These are phyloP conservation scores for Ogataea hybrid DNA, from an alignment of 1,139 yeast genomes.

Conservation along the genomic window DNA sequence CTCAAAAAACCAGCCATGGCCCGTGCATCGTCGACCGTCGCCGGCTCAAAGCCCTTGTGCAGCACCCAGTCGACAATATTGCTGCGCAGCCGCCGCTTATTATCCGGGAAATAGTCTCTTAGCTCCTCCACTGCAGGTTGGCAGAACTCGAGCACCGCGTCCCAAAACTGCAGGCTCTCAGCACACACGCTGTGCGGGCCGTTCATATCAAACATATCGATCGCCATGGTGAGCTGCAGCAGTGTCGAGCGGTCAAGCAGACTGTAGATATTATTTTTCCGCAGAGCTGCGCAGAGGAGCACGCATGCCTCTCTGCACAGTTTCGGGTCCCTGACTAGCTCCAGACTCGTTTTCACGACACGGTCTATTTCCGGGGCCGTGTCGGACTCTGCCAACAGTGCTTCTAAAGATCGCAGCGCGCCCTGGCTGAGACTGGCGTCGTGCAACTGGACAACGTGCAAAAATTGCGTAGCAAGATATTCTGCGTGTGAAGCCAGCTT, in stretches of 20 bases:
- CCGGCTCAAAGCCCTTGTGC: constrained; percentile 30
- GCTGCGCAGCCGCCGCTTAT: constrained; percentile 11
- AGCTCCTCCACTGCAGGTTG: constrained; percentile 28
- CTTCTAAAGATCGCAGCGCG: neutral
- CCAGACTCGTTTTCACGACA: constrained; percentile 43
- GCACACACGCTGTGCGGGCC: constrained; percentile 53
- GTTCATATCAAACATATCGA: constrained; percentile 53
- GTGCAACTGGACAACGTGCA: constrained; percentile 1
- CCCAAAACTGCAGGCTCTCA: constrained; percentile 56
- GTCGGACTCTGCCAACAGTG: neutral
- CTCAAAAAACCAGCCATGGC: neutral
- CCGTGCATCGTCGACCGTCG: neutral
- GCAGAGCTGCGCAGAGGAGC: constrained; percentile 29
- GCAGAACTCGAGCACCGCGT: constrained; percentile 36
- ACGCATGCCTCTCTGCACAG: constrained; percentile 34
- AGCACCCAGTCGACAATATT: constrained; percentile 48
- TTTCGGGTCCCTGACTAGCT: constrained; percentile 40
- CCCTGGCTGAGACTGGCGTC: neutral
- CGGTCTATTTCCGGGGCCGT: neutral
- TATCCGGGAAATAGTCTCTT: constrained; percentile 13
- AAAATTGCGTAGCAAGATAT: neutral
- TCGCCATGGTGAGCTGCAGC: constrained; percentile 46
- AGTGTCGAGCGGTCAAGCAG: constrained; percentile 38
- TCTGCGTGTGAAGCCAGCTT: neutral
- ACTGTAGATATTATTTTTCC: constrained; percentile 9